Base-by-base conservation (phyloP, 169 alveolate species). In the Cryptosporidium muris region DNA sequence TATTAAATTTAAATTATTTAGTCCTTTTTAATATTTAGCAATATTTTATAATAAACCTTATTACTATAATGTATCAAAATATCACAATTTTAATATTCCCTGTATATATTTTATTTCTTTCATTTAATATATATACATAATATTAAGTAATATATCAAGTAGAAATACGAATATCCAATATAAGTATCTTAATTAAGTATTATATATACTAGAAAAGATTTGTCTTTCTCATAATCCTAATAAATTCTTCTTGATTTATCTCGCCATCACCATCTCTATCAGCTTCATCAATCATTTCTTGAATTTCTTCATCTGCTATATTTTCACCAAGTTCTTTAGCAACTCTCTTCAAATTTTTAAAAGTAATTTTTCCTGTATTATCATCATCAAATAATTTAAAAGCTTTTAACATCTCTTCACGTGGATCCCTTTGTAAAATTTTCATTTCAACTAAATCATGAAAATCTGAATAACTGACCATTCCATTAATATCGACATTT, bases 281-380 rank as follows among this genome's bases (percentile, higher is more conserved):
- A 66, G 98, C 98, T 85, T 97, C 98, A 81, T 96, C 99, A 52
- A 97, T 94, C 99, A 97, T 97, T 68, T 98, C 99, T 88, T 96
- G 97, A 47, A 97, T 93, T 81, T 97, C 99, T 43, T 97, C 99
- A 80, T 97, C 99, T 51, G 98, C 90, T 64, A 97, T 90, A 49
- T 95, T 95, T 66, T 97, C 99, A 36, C 99, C 99, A 66, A 97
- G 89, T 80, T 97, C 99, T 82, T 94, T 91, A 38, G 99, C 98
- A 11, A 97, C 99, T 65, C 99, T 92, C 80, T 96, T 94, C 43
- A 97, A 93, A 82, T 97, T 96, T 89, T 94, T 95, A 60, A 96
- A 89, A 38, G 97, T 91, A 53, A 96, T 95, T 89, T 92, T 94
- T 16, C 99, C 98, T 25, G 97, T 93, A 63, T 91, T 91, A 64